Evolutionary conservation across 768 basidiomycete species (phyloP), one percentile per base, ranked within the genome.

Genomic region (Xerocomellus intermedius): DNA sequence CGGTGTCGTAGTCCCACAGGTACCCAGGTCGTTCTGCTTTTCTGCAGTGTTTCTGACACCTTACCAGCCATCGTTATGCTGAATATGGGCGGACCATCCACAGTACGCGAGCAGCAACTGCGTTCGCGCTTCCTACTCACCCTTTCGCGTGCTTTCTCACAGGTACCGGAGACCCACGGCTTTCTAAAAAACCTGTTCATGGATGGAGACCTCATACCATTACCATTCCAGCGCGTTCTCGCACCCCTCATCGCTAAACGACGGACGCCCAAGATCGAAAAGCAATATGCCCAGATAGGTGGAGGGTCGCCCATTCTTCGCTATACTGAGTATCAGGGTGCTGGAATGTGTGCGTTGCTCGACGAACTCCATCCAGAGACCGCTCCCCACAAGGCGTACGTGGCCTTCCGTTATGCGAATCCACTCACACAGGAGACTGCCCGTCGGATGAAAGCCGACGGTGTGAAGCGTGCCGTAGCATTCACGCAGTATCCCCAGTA

Each of bases 401-500:
- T 94, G 63, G 94, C 94, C 10, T 99, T 99, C 75, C 88, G 97
- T 55, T 93, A 99, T 70, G 94, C 91, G 24, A 79, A 83, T 39
- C 97, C 95, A 4, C 75, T 98, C 54, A 97, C 94, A 26, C 85
- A 88, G 63, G 85, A 86, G 65, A 87, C 90, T 26, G 81, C 92
- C 12, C 80, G 77, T 52, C 85, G 91, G 71, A 87, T 99, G 87
- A 85, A 84, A 73, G 81, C 76, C 49, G 97, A 98, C 67, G 94
- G 95, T 21, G 93, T 99, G 32, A 87, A 81, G 70, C 79, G 95
- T 58, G 97, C 96, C 0, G 77, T 99, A 26, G 97, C 95, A 19
- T 99, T 99, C 75, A 92, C 92, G 4, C 97, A 99, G 73, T 99
- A 99, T 70, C 97, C 97, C 1, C 97, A 99, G 71, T 99, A 99